These are phyloP conservation scores for Cytospora paraplurivora DNA, from an alignment of 2,329 filamentous ascomycete genomes.

Conservation along the genomic window DNA sequence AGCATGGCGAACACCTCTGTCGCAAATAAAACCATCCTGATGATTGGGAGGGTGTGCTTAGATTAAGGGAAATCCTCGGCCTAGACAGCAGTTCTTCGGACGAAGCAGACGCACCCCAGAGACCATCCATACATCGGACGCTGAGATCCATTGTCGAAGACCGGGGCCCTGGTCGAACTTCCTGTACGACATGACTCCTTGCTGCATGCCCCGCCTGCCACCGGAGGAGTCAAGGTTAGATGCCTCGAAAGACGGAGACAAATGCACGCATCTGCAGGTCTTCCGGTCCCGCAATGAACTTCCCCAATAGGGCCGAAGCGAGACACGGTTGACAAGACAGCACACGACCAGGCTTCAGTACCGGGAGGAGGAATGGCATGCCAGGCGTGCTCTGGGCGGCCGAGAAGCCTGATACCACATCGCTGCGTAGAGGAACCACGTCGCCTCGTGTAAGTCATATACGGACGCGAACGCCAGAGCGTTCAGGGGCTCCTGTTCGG, in stretches of 20 bases:
- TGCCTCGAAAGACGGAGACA: slow-evolving; percentile 5
- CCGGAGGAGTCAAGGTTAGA: slow-evolving; percentile 16
- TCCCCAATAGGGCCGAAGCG: slow-evolving; percentile 13
- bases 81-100: not conserved
- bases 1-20: not conserved
- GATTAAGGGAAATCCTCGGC: not conserved
- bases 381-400: not conserved
- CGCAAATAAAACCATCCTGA: not conserved
- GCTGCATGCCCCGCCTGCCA: slow-evolving; percentile 20
- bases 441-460: not conserved
- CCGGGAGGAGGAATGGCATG: not conserved
- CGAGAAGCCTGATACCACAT: not conserved
- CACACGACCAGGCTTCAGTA: not conserved
- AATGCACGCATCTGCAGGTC: slow-evolving; percentile 20
- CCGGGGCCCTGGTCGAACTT: slow-evolving; percentile 8
- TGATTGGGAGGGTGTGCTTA: not conserved
- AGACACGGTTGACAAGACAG: slow-evolving; percentile 3
- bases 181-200: slow-evolving; percentile 26
- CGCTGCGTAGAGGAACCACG: not conserved
- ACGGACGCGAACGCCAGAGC: not conserved
- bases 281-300: slow-evolving; percentile 16
- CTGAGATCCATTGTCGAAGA: slow-evolving; percentile 12
- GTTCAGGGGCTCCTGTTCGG: not conserved
- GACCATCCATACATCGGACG: slow-evolving; percentile 5
- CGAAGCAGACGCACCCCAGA: not conserved